Conservation (phyloP, 106 monocot genomes). For the Xerophyta viscosa region DNA sequence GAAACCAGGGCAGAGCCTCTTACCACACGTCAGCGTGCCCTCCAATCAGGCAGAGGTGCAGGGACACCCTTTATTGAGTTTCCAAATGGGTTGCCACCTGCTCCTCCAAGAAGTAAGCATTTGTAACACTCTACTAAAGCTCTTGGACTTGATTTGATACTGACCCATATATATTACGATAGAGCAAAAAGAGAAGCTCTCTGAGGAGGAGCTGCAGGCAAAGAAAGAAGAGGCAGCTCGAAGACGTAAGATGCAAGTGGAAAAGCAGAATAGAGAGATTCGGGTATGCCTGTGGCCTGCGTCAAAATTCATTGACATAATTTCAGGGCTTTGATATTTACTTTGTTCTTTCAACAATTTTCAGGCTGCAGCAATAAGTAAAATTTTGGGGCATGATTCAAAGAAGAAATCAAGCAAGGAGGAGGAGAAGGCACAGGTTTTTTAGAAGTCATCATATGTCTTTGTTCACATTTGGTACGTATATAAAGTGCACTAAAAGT, state of each 20-base stretch:
- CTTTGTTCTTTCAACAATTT: slow-evolving; percentile 4
- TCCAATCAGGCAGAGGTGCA: slow-evolving; percentile 47
- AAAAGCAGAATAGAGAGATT: slow-evolving; percentile 72
- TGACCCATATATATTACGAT: slow-evolving; percentile 1
- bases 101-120: slow-evolving; percentile 64
- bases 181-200: slow-evolving; percentile 91
- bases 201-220: slow-evolving; percentile 83
- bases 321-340: background rate
- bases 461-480: background rate
- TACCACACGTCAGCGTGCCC: slow-evolving; percentile 63
- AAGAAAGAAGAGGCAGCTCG: slow-evolving; percentile 90
- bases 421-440: slow-evolving; percentile 63
- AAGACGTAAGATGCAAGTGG: slow-evolving; percentile 88
- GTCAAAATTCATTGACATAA: background rate
- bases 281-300: slow-evolving; percentile 36
- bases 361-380: slow-evolving; percentile 95
- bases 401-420: slow-evolving; percentile 73
- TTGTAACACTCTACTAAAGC: background rate
- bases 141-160: background rate
- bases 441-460: background rate
- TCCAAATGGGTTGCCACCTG: slow-evolving; percentile 68
- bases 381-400: slow-evolving; percentile 81
- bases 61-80: slow-evolving; percentile 58
- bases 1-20: slow-evolving; percentile 46
- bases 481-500: background rate